Base-by-base conservation (phyloP, 768 basidiomycete genomes). In the Termitomyces sp. region DNA sequence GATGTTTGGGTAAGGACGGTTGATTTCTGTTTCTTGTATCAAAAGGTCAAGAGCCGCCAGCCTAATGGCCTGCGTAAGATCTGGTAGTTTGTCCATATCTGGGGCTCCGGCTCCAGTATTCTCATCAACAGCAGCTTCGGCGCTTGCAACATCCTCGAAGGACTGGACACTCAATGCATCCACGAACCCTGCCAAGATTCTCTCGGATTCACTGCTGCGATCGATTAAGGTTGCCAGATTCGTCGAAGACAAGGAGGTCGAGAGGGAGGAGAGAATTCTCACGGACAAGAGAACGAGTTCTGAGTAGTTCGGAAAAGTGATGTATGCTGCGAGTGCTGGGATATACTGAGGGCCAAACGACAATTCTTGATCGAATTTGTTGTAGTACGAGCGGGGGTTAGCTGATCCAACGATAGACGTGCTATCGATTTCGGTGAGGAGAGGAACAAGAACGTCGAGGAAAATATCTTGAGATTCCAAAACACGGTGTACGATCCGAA, bases 391-490 rank as follows among this genome's bases (percentile, higher is more conserved):
- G 10, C 85, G 81, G 0, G 88, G 76, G 59, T 85, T 82, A 16
- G 83, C 70, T 8, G 74, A 78, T 30, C 85, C 85, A 26, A 84
- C 72, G 46, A 87, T 67, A 0, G 81, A 69, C 0, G 81, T 69
- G 59, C 80, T 82, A 59, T 84, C 83, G 57, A 85, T 77, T 55
- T 93, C 88, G 20, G 82, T 75, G 8, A 95, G 80, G 22, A 89
- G 73, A 2, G 93, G 93, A 3, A 96, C 74, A 49, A 96, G 82
- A 24, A 95, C 86, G 55, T 98, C 94, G 42, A 95, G 78, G 77
- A 95, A 97, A 55, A 93, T 82, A 50, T 90, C 87, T 67, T 98
- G 95, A 27, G 93, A 81, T 61, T 94, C 91, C 57, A 98, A 76
- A 0, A 90, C 81, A 1, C 93, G 87, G 60, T 86, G 82, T 16